Base-by-base conservation (phyloP, 2,329 filamentous ascomycete genomes). In the Aspergillus thermomutatus region DNA sequence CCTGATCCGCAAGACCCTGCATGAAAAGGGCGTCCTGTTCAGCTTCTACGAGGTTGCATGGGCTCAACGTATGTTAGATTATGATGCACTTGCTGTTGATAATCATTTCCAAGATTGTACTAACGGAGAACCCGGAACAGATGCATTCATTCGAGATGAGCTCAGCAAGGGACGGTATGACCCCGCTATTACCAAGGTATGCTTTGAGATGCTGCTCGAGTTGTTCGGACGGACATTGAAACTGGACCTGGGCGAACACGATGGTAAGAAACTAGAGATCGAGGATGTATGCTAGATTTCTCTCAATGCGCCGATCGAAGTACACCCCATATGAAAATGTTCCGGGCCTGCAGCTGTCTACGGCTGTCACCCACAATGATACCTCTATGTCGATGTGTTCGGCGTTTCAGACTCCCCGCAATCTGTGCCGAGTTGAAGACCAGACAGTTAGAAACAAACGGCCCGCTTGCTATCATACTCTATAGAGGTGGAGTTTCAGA, bases 131-230 rank as follows among this genome's bases (percentile, higher is more conserved):
- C 6, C 11, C 25, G 43, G 14, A 23, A 47, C 51, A 83, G 82
- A 96, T 78, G 92, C 92, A 4, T 97, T 97, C 71, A 95, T 97
- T 72, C 83, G 92, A 19, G 92, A 97, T 69, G 92, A 97, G 78
- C 79, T 94, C 57, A 92, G 89, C 74, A 96, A 96, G 77, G 92
- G 92, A n/a, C 83, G 92, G 26, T 97, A 96, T 69, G 92, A 97
- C 71, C 90, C 92, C 0, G 91, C 90, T 21, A 82, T 97, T 56
- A 86, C 87, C 3, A 93, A 92, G 70, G 84, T 93, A 37, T 96
- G 92, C 77, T 96, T 96, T 70, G 90, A 96, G 80, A 88, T 97
- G 73, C 76, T 97, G 66, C 80, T 94, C 17, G 92, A 97, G 78
- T 69, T 96, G 58, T 97, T 97, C 75, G 87, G 85, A 0, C 81